Evolutionary conservation across 2,329 filamentous ascomycete genomes (phyloP).

Genomic region (Chaetomium strumarium): DNA sequence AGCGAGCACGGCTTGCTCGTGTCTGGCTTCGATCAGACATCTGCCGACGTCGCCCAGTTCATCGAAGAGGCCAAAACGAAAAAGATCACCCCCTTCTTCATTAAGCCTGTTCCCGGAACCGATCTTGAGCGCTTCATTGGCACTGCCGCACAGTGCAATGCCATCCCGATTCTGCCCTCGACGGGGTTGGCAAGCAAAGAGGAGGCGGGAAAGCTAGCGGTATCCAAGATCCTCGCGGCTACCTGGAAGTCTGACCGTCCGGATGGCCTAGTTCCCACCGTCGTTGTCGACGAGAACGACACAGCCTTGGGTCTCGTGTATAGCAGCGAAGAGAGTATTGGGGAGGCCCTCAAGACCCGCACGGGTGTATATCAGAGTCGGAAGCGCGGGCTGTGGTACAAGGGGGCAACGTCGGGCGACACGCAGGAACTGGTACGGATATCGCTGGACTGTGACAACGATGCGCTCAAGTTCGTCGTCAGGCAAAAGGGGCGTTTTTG

Average conservation of each 20-base stretch:
- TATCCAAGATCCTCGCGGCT: conserved; percentile 64
- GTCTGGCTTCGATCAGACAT: conserved; percentile 44
- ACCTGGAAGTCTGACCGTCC: conserved; percentile 74
- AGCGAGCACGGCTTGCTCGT: conserved; percentile 48
- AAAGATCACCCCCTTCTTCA: conserved; percentile 44
- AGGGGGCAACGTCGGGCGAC: conserved; percentile 90
- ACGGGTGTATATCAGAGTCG: conserved; percentile 90
- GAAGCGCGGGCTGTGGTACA: conserved; percentile 93
- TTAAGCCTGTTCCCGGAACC: conserved; percentile 44
- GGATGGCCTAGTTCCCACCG: conserved; percentile 80
- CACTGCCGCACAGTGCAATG: conserved; percentile 44
- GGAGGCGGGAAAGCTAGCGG: conserved; percentile 55
- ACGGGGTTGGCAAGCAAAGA: conserved; percentile 62
- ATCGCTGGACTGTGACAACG: conserved; percentile 85
- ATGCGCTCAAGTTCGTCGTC: conserved; percentile 86
- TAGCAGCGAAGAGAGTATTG: conserved; percentile 84
- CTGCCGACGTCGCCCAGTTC: conserved; percentile 38
- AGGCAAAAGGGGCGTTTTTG: conserved; percentile 91
- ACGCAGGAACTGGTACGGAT: conserved; percentile 83
- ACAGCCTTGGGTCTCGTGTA: conserved; percentile 85
- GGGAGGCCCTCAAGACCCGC: conserved; percentile 73
- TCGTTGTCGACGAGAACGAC: conserved; percentile 85
- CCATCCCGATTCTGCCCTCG: conserved; percentile 70
- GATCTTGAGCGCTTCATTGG: conserved; percentile 43
- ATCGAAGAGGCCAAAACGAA: conserved; percentile 40